Evolutionary conservation across 129 eudicot genomes (phyloP).

Genomic region (Pittosporum tobira): DNA sequence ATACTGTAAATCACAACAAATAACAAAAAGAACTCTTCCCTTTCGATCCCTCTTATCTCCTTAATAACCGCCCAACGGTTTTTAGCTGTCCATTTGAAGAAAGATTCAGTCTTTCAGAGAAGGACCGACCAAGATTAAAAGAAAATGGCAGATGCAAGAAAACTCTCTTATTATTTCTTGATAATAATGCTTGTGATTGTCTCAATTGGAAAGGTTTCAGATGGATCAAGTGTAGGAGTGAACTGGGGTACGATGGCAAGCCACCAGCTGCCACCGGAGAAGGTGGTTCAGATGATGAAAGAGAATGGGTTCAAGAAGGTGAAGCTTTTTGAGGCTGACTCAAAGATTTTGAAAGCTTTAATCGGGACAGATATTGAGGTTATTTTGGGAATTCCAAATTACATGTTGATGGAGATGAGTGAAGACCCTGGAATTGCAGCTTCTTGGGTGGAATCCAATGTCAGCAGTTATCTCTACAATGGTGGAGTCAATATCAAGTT

Average conservation of each 20-base stretch:
- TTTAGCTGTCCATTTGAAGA: conserved; percentile 2
- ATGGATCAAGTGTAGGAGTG: conserved; percentile 45
- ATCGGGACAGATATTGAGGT: conserved; percentile 68
- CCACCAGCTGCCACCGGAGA: conserved; percentile 49
- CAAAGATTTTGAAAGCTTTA: conserved; percentile 51
- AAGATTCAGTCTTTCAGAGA: conserved; percentile 7
- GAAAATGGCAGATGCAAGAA: neutral
- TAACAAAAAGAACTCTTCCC: conserved; percentile 4
- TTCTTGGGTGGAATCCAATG: conserved; percentile 74
- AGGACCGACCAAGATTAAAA: neutral
- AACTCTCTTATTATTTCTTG: conserved; percentile 10
- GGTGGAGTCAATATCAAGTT: conserved; percentile 86
- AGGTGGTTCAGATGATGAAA: conserved; percentile 70
- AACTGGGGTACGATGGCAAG: conserved; percentile 94
- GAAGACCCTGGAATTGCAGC: conserved; percentile 50
- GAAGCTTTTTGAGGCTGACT: conserved; percentile 84
- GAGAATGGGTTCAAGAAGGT: conserved; percentile 70
- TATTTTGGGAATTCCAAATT: conserved; percentile 81
- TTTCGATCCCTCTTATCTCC: conserved; percentile 1
- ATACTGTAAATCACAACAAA: neutral
- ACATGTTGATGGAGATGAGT: conserved; percentile 66
- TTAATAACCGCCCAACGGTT: neutral
- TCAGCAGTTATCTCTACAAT: conserved; percentile 52
- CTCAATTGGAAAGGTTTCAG: conserved; percentile 3
- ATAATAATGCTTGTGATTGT: conserved; percentile 1